Conservation (phyloP, 1,139 yeast genomes). For the Wickerhamiella pararugosa region DNA sequence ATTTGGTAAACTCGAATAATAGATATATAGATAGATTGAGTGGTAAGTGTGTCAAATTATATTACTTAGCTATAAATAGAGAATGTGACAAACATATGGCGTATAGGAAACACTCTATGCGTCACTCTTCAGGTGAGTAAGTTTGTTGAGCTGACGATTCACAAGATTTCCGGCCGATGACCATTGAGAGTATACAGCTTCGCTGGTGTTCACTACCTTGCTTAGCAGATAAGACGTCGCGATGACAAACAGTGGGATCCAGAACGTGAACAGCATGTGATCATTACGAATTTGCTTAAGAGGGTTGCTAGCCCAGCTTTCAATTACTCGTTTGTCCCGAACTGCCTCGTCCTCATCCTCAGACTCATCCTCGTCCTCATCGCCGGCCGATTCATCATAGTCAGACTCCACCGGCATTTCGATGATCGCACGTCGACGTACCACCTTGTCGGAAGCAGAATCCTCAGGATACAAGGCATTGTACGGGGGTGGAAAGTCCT, state of each 20-base stretch:
- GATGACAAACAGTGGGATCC: constrained; percentile 33
- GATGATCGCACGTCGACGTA: constrained; percentile 2
- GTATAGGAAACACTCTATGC: too few species aligned
- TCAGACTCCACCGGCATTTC: constrained; percentile 1
- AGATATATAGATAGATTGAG: background rate
- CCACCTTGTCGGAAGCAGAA: background rate
- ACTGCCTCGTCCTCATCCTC: constrained; percentile 11
- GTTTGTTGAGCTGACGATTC: too few species aligned
- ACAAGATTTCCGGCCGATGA: background rate
- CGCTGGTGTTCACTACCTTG: constrained; percentile 8
- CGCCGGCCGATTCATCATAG: constrained; percentile 1
- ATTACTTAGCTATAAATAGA: background rate
- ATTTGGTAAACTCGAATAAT: constrained; percentile 30
- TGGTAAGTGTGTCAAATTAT: background rate
- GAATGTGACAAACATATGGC: background rate
- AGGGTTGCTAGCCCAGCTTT: constrained; percentile 19
- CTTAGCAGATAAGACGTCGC: constrained; percentile 9
- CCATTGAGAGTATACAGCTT: constrained; percentile 2
- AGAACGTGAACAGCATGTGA: constrained; percentile 72
- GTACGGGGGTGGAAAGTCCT: constrained; percentile 41
- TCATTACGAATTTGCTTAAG: constrained; percentile 60
- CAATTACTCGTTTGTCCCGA: constrained; percentile 18
- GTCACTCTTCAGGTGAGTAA: too few species aligned
- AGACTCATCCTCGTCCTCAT: constrained; percentile 1
- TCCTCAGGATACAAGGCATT: constrained; percentile 46